Conservation (phyloP, 2,329 filamentous ascomycete species). For the Aspergillus puulaauensis region DNA sequence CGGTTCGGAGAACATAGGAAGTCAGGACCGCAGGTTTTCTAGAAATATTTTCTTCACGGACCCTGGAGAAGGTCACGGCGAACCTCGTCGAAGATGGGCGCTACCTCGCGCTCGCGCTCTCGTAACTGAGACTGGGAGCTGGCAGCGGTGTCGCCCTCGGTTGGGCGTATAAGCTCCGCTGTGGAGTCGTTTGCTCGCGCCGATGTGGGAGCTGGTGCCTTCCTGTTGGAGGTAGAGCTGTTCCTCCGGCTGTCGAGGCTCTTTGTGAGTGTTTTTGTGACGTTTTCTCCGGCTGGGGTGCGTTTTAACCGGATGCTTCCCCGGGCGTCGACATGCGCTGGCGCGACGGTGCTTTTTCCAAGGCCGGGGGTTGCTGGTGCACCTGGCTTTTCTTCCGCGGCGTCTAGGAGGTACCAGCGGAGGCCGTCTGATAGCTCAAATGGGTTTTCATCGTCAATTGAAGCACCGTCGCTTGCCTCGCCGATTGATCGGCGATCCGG, state of each 20-base stretch:
- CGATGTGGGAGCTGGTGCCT: conserved; percentile 49
- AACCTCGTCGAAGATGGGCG: conserved; percentile 48
- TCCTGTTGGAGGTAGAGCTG: conserved; percentile 81
- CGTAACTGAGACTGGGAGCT: conserved; percentile 28
- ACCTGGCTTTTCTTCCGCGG: conserved; percentile 85
- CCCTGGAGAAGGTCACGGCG: conserved; percentile 47
- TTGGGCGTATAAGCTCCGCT: conserved; percentile 35
- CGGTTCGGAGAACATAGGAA: conserved; percentile 10
- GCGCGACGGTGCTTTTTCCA: conserved; percentile 86
- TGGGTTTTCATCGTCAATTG: conserved; percentile 85
- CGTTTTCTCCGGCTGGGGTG: conserved; percentile 65
- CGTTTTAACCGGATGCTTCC: conserved; percentile 60
- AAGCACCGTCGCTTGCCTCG: conserved; percentile 55
- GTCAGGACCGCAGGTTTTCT: conserved; percentile 6
- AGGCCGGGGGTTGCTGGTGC: conserved; percentile 90
- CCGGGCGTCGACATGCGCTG: conserved; percentile 81
- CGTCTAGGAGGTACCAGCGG: conserved; percentile 94
- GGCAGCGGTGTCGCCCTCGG: conserved; percentile 32
- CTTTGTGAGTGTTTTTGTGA: conserved; percentile 77
- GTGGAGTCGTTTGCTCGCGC: conserved; percentile 34
- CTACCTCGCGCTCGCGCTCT: conserved; percentile 28
- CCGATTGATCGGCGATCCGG: conserved; percentile 53
- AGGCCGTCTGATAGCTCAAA: conserved; percentile 95
- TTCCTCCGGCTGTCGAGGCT: conserved; percentile 89
- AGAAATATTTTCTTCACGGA: conserved; percentile 31